Conservation (phyloP, 2,329 filamentous ascomycete genomes). For the Hirsutella rhossiliensis region DNA sequence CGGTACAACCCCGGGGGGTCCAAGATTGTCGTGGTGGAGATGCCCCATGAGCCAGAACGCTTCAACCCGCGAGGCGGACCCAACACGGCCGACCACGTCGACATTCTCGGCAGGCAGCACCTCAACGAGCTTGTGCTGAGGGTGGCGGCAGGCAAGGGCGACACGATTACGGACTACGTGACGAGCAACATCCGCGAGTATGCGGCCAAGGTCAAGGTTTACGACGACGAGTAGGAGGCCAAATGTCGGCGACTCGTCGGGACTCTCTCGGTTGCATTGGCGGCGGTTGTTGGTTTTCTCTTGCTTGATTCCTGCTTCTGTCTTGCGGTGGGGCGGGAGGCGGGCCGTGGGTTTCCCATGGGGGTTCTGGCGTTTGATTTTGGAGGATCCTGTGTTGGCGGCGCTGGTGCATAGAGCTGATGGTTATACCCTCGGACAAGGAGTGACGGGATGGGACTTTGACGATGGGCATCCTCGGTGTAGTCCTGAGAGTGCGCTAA, state of each 20-base stretch:
- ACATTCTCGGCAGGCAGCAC: conserved; percentile 80
- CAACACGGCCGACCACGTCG: conserved; percentile 80
- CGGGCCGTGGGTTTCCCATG: too few relatives aligned
- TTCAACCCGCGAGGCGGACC: conserved; percentile 71
- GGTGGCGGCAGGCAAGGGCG: conserved; percentile 75
- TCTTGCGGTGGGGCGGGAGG: too few relatives aligned
- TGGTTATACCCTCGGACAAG: not conserved
- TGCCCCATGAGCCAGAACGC: conserved; percentile 89
- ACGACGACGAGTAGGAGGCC: conserved; percentile 40
- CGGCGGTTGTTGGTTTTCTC: too few relatives aligned
- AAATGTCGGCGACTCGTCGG: not conserved
- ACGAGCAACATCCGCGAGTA: conserved; percentile 76
- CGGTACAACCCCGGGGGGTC: conserved; percentile 82
- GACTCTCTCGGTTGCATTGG: too few relatives aligned
- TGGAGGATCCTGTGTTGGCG: not conserved
- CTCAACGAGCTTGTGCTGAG: conserved; percentile 84
- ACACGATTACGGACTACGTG: conserved; percentile 64
- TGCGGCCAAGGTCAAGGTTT: conserved; percentile 71
- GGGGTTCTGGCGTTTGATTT: too few relatives aligned
- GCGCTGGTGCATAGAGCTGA: conserved; percentile 1
- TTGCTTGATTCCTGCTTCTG: too few relatives aligned
- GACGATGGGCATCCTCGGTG: not conserved
- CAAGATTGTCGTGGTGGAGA: conserved; percentile 79
- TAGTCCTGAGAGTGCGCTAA: too few relatives aligned
- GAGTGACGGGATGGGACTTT: not conserved